Conservation (phyloP, 2,329 filamentous ascomycete species). For the Ophiostoma sp. region DNA sequence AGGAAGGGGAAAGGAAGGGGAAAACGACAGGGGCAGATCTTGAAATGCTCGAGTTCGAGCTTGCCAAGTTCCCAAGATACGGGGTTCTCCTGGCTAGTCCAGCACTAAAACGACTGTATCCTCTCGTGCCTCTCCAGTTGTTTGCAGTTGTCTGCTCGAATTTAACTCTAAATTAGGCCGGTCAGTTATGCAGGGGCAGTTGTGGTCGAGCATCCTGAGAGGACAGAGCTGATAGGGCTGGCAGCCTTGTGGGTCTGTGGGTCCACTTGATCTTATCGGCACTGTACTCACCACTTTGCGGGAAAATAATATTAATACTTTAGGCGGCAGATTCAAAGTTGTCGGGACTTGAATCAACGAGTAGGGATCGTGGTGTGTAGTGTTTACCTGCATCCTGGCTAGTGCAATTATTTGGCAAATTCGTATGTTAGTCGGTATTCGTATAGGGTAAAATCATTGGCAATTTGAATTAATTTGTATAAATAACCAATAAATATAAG, state of each 20-base stretch:
- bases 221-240: background rate
- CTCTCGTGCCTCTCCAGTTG: no score
- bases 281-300: background rate
- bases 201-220: background rate
- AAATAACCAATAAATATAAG: no score
- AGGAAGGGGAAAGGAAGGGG: background rate
- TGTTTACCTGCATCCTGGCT: no score
- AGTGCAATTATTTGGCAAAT: no score
- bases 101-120: background rate
- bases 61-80: background rate
- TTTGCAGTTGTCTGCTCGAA: background rate
- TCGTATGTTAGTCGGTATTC: no score
- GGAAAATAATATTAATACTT: no score
- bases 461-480: no score
- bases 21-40: background rate
- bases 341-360: background rate
- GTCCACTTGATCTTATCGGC: background rate
- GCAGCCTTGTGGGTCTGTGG: conserved; percentile 2
- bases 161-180: conserved; percentile 3
- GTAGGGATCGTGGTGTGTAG: no score
- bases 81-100: conserved; percentile 6
- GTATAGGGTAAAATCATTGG: no score
- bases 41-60: background rate
- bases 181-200: background rate
- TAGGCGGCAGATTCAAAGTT: background rate